These are phyloP conservation scores for Phlegmacium glaucopus DNA, from an alignment of 768 basidiomycete species.

Conservation along the genomic window DNA sequence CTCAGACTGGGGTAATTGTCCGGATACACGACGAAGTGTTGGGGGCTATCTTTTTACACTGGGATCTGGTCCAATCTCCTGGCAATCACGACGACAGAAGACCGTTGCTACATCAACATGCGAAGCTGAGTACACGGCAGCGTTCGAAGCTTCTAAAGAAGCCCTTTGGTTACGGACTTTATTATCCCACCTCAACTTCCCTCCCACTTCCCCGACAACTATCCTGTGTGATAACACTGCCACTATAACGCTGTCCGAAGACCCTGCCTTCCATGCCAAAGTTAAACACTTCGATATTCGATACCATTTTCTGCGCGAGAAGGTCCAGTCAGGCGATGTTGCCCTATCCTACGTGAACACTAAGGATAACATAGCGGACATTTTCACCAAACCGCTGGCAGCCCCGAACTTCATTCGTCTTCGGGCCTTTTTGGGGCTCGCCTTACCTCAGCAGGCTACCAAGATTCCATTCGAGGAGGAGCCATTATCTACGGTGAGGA, in stretches of 20 bases:
- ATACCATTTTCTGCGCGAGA: slow-evolving; percentile 37
- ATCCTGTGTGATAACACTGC: slow-evolving; percentile 34
- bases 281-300: slow-evolving; percentile 42
- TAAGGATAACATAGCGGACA: slow-evolving; percentile 32
- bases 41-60: slow-evolving; percentile 21
- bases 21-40: slow-evolving; percentile 18
- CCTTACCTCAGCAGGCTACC: not conserved
- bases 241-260: slow-evolving; percentile 29
- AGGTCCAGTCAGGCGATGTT: slow-evolving; percentile 22
- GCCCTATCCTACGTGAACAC: slow-evolving; percentile 27
- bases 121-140: slow-evolving; percentile 45
- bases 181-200: slow-evolving; percentile 7
- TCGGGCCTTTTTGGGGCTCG: slow-evolving; percentile 14
- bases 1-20: slow-evolving; percentile 22
- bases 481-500: slow-evolving; percentile 14
- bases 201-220: not conserved
- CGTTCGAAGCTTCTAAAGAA: slow-evolving; percentile 24
- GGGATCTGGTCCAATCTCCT: slow-evolving; percentile 22
- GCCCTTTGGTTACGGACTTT: slow-evolving; percentile 15
- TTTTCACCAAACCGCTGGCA: slow-evolving; percentile 37
- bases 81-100: slow-evolving; percentile 32
- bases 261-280: slow-evolving; percentile 31
- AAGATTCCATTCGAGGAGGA: slow-evolving; percentile 15
- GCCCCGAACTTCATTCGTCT: slow-evolving; percentile 12
- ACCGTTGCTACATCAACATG: slow-evolving; percentile 25